phyloP scores from a whole-genome alignment of 2,329 filamentous ascomycete species.

The Ophiocordyceps robertsii region DNA sequence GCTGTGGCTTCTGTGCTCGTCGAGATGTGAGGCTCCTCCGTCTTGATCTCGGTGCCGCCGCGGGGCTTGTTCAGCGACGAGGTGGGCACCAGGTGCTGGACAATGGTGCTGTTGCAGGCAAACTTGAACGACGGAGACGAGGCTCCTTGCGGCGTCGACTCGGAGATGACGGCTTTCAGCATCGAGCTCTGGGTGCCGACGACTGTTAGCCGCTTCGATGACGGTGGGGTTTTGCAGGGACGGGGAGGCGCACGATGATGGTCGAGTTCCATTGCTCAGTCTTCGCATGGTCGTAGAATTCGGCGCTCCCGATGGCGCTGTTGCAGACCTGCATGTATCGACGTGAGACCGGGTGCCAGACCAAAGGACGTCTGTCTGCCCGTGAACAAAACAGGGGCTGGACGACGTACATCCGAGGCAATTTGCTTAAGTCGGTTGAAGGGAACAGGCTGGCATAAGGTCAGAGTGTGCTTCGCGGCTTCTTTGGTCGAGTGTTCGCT shows the following conservation, averaged over 20 bases:
- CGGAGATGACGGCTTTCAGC: constrained; percentile 64
- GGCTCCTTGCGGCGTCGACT: constrained; percentile 47
- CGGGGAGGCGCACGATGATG: constrained; percentile 62
- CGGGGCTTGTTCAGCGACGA: constrained; percentile 48
- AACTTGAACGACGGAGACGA: constrained; percentile 69
- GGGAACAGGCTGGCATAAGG: constrained; percentile 50
- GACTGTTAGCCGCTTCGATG: constrained; percentile 4
- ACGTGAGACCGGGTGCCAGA: background rate
- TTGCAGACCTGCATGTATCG: constrained; percentile 59
- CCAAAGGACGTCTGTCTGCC: background rate
- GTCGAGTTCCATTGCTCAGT: constrained; percentile 80
- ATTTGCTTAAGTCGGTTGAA: constrained; percentile 73
- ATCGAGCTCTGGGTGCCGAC: constrained; percentile 50
- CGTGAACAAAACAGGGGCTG: background rate
- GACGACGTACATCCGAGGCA: constrained; percentile 57
- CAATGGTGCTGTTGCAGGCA: constrained; percentile 95
- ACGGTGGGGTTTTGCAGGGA: background rate
- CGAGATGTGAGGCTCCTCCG: constrained; percentile 38
- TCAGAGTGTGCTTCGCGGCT: constrained; percentile 7
- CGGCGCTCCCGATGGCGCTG: constrained; percentile 56
- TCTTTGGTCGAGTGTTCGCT: background rate
- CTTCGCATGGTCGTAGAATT: constrained; percentile 76
- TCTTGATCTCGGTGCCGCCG: constrained; percentile 31
- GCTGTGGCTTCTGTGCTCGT: constrained; percentile 40
- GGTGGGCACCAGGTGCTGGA: constrained; percentile 73